A percentile compares a stretch with the other conserved stretches of the same genome.
phyloP scores from a whole-genome alignment of 768 basidiomycete genomes.

The Hypholoma sublateritium region DNA sequence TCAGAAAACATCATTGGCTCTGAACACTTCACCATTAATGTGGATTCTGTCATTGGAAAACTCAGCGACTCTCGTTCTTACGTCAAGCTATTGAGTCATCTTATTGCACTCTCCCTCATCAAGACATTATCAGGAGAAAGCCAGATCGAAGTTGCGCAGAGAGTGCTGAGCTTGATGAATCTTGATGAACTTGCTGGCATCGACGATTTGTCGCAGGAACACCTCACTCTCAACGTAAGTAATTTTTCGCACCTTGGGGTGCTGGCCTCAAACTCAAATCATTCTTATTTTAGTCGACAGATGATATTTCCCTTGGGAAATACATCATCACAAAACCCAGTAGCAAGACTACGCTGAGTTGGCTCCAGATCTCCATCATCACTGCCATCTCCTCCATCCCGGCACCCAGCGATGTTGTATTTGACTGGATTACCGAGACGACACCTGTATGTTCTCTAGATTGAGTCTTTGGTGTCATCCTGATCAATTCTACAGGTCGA shows the following conservation, averaged over 20 bases:
- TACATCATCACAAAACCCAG: constrained; percentile 59
- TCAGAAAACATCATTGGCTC: constrained; percentile 68
- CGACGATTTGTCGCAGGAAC: constrained; percentile 37
- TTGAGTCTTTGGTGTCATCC: neutral
- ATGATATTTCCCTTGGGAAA: constrained; percentile 44
- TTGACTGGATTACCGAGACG: constrained; percentile 53
- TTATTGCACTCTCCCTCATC: constrained; percentile 65
- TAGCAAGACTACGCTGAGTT: constrained; percentile 51
- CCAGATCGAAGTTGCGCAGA: constrained; percentile 53
- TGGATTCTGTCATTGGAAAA: constrained; percentile 51
- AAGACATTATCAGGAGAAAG: constrained; percentile 53
- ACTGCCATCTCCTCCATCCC: constrained; percentile 49
- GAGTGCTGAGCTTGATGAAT: constrained; percentile 45
- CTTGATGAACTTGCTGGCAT: constrained; percentile 44
- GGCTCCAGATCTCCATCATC: constrained; percentile 60
- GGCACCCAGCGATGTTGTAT: constrained; percentile 35
- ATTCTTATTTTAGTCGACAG: constrained; percentile 38
- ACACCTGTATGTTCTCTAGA: constrained; percentile 29
- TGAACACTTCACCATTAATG: constrained; percentile 37
- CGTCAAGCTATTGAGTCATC: constrained; percentile 54
- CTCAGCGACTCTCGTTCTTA: constrained; percentile 50
- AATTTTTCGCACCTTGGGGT: neutral
- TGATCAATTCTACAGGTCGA: constrained; percentile 10
- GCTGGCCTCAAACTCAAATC: neutral
- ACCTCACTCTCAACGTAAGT: constrained; percentile 31